A percentile compares a stretch with the other conserved stretches of the same genome.
Conservation (phyloP, 2,329 filamentous ascomycete genomes). For the Zymoseptoria brevis region DNA sequence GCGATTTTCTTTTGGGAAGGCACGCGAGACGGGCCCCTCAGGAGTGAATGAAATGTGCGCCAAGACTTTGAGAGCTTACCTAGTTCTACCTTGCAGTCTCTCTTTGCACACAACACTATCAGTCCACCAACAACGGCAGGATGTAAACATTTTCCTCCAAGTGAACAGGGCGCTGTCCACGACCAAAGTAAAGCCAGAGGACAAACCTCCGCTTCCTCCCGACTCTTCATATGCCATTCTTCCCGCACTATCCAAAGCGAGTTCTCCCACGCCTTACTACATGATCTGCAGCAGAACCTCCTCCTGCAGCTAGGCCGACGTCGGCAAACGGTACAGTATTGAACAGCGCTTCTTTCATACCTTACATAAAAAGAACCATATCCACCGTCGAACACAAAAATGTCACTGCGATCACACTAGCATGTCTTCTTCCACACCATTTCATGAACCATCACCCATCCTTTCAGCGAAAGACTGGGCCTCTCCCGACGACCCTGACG, state of each 20-base stretch:
- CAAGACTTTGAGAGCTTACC: too few species aligned
- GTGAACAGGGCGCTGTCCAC: too few species aligned
- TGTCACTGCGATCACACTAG: neutral
- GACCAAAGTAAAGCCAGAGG: neutral
- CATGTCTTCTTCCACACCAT: neutral
- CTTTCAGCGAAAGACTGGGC: constrained; percentile 22
- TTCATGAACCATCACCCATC: neutral
- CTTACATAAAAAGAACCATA: neutral
- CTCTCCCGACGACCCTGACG: constrained; percentile 21
- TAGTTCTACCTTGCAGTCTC: too few species aligned
- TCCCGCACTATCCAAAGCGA: neutral
- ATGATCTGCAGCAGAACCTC: neutral
- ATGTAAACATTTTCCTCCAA: too few species aligned
- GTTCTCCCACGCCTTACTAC: neutral
- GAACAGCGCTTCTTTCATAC: neutral
- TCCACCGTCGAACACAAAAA: neutral
- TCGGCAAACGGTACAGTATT: neutral
- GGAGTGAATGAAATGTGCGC: too few species aligned
- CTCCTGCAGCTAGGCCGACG: neutral
- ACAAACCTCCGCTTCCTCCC: neutral
- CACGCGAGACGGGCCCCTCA: too few species aligned
- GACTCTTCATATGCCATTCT: neutral
- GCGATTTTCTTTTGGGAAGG: too few species aligned
- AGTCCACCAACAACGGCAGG: too few species aligned
- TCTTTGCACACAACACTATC: too few species aligned